Percentiles rank a stretch among this genome's conserved stretches.
Conservation (phyloP, 768 basidiomycete genomes). For the Kondoa malvinella region DNA sequence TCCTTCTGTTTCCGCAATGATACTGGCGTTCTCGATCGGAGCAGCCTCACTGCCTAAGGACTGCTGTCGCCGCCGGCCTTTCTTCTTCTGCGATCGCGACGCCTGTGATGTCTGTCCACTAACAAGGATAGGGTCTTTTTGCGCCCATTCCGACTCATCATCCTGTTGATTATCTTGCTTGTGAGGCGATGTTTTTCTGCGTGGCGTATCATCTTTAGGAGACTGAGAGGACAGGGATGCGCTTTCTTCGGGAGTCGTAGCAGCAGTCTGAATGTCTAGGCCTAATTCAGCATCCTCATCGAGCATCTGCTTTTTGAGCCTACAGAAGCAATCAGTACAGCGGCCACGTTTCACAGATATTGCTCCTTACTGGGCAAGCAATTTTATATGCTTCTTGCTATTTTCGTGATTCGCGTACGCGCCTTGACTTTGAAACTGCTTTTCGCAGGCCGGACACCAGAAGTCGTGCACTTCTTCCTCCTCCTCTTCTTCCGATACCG, state of each 20-base stretch:
- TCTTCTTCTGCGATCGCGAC: neutral
- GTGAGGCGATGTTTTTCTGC: no score
- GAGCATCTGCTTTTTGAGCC: constrained; percentile 57
- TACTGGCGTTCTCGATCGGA: neutral
- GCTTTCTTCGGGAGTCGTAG: constrained; percentile 22
- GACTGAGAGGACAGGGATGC: constrained; percentile 4
- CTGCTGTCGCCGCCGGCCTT: neutral
- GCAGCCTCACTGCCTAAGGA: neutral
- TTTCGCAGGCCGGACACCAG: constrained; percentile 90
- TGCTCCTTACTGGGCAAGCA: constrained; percentile 50
- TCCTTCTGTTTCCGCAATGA: neutral
- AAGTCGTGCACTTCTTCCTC: constrained; percentile 46
- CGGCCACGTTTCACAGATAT: neutral
- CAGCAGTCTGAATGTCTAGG: constrained; percentile 32
- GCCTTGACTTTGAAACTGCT: constrained; percentile 74
- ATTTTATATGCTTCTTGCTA: constrained; percentile 81
- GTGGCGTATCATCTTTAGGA: neutral
- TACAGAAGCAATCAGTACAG: constrained; percentile 14
- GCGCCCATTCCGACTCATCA: no score
- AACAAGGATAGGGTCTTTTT: neutral
- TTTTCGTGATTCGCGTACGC: constrained; percentile 94
- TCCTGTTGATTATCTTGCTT: no score
- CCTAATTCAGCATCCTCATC: constrained; percentile 53
- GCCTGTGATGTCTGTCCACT: neutral
- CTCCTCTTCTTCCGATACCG: constrained; percentile 25